A percentile compares a stretch with the other conserved stretches of the same genome.
These are phyloP conservation scores for Penicillium crystallinum DNA, from an alignment of 495 filamentous ascomycete species.

Conservation along the genomic window DNA sequence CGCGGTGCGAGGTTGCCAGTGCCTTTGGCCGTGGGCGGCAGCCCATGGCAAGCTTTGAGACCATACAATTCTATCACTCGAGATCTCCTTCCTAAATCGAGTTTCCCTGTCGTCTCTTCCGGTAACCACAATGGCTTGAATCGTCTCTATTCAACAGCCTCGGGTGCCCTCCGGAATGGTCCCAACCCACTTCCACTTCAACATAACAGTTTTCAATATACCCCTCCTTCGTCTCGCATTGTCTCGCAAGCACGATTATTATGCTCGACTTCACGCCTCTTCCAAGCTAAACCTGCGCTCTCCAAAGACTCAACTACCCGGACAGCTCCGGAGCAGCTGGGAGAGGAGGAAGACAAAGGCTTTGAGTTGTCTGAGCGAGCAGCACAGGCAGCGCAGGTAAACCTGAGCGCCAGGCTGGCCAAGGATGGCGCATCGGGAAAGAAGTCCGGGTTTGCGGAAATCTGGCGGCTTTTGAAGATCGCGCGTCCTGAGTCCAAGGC, in stretches of 20 bases:
- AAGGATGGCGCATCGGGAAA: constrained; percentile 67
- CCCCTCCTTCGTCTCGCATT: constrained; percentile 14
- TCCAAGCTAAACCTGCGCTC: constrained; percentile 22
- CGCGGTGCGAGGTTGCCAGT: constrained; percentile 38
- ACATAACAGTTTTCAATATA: constrained; percentile 11
- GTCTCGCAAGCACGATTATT: constrained; percentile 24
- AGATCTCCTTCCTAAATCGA: constrained; percentile 14
- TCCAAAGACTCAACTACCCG: constrained; percentile 8
- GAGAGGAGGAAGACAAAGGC: constrained; percentile 51
- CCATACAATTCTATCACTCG: constrained; percentile 15
- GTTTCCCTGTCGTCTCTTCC: not conserved
- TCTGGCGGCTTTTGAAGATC: constrained; percentile 84
- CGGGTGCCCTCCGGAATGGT: constrained; percentile 18
- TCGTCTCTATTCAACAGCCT: constrained; percentile 24
- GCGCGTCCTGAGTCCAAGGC: constrained; percentile 76
- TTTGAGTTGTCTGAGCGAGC: constrained; percentile 74
- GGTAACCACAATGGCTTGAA: constrained; percentile 6
- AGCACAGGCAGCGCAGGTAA: constrained; percentile 79
- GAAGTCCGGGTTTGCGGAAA: constrained; percentile 64
- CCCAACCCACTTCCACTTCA: constrained; percentile 13
- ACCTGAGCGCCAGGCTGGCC: constrained; percentile 77
- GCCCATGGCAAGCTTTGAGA: constrained; percentile 21
- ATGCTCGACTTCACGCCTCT: constrained; percentile 23
- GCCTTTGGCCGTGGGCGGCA: constrained; percentile 32
- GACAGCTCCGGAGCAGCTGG: constrained; percentile 21